These are phyloP conservation scores for Penicillium brevicompactum DNA, from an alignment of 2,329 filamentous ascomycete genomes.

Conservation along the genomic window DNA sequence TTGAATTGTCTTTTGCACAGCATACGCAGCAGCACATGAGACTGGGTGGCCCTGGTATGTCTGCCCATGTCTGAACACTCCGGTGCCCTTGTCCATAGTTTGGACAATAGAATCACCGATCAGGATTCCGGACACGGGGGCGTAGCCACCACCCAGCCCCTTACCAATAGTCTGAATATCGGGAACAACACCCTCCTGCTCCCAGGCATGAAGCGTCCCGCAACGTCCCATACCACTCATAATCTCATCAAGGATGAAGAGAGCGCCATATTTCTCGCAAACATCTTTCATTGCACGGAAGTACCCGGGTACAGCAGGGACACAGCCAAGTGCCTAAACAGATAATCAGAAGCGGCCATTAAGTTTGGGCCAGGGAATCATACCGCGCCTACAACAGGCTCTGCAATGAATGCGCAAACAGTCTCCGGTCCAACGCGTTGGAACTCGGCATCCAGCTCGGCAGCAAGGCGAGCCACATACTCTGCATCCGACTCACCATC, in stretches of 20 bases:
- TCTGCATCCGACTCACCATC: conserved; percentile 56
- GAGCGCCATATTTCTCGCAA: conserved; percentile 70
- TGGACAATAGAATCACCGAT: conserved; percentile 54
- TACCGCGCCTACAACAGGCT: conserved; percentile 72
- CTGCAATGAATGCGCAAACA: conserved; percentile 72
- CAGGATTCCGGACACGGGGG: conserved; percentile 58
- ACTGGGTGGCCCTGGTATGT: conserved; percentile 63
- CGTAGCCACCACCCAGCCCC: conserved; percentile 60
- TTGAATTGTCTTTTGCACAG: conserved; percentile 62
- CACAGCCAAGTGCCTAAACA: conserved; percentile 66
- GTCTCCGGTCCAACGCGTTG: conserved; percentile 63
- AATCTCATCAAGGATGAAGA: conserved; percentile 78
- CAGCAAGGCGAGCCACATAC: conserved; percentile 63
- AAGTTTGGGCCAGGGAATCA: conserved; percentile 27
- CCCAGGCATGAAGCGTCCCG: conserved; percentile 62
- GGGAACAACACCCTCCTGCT: conserved; percentile 59
- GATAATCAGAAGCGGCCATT: not conserved
- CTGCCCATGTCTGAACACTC: conserved; percentile 60
- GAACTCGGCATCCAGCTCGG: conserved; percentile 70
- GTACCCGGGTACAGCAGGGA: conserved; percentile 68
- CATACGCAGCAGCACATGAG: conserved; percentile 61
- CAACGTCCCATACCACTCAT: conserved; percentile 67
- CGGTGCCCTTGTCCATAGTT: conserved; percentile 49
- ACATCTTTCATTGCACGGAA: conserved; percentile 67
- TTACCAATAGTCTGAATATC: conserved; percentile 65